Evolutionary conservation across 2,329 filamentous ascomycete genomes (phyloP).

Genomic region (Colletotrichum salicis): DNA sequence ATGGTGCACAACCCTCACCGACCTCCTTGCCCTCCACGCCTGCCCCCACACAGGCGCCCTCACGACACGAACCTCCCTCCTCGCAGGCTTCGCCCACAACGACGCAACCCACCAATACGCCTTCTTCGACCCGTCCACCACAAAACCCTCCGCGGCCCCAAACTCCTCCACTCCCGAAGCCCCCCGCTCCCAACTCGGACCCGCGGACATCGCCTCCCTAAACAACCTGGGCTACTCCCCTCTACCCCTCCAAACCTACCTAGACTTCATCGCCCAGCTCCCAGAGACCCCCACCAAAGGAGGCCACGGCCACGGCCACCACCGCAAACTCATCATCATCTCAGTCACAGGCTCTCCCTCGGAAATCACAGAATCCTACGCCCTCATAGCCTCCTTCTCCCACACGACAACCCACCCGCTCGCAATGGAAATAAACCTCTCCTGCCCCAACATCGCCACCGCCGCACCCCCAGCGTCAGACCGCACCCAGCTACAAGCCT

Average conservation of each 20-base stretch:
- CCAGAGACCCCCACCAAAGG: constrained; percentile 35
- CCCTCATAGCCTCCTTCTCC: constrained; percentile 53
- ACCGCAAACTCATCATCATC: constrained; percentile 71
- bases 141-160: constrained; percentile 37
- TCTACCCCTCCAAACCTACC: constrained; percentile 66
- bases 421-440: constrained; percentile 81
- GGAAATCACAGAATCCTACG: constrained; percentile 68
- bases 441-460: constrained; percentile 78
- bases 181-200: constrained; percentile 15
- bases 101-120: constrained; percentile 69
- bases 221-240: constrained; percentile 84
- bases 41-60: constrained; percentile 76
- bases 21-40: constrained; percentile 70
- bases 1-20: constrained; percentile 75
- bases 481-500: constrained; percentile 58
- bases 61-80: constrained; percentile 76
- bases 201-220: constrained; percentile 57
- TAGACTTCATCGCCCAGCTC: constrained; percentile 64
- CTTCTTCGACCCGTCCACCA: constrained; percentile 66
- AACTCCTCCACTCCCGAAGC: constrained; percentile 39
- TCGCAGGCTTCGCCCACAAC: constrained; percentile 73
- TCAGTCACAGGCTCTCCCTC: constrained; percentile 74
- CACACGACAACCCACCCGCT: constrained; percentile 58
- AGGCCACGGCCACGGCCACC: constrained; percentile 19
- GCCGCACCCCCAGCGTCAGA: constrained; percentile 79